Evolutionary conservation across 129 eudicot species (phyloP), one percentile per base, ranked within the genome.

Genomic region (Lonicera japonica): DNA sequence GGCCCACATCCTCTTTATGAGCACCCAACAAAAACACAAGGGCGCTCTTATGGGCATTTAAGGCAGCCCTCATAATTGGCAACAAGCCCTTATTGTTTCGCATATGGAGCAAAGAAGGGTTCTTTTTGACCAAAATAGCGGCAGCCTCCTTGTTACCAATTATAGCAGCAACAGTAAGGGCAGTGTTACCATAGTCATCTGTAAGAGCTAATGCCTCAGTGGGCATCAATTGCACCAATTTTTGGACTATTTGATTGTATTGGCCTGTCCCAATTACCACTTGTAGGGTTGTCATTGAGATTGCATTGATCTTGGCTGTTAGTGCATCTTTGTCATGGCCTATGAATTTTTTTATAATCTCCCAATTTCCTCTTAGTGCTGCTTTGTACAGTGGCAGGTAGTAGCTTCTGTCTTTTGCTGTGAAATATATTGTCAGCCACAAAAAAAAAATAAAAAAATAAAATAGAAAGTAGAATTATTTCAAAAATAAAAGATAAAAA

Each of bases 351-450:
- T 60, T 43, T 25, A 75, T 81, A 21, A 38, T 65, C 11, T 70
- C 72, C 85, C 85, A 75, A 14, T 75, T 71, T 24, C 80, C 85
- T 66, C 62, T 62, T 0, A 80, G 73, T 21, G 81, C 85, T 0
- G 85, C 85, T 63, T 75, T 74, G 57, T 74, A 66, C 14, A 79
- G 61, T 6, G 84, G 74, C 29, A 70, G 63, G 63, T 79, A 70
- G 16, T 24, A 40, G 51, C 16, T 78, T 57, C 56, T 57, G 39
- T 78, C 70, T 1, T 56, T 56, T 25, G 46, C 22, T 54, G 69
- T 29, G 4, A n/a, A n/a, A n/a, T n/a, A n/a, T n/a, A 29, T 29
- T 29, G 36, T 29, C n/a, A n/a, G n/a, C n/a, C n/a, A n/a, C n/a
- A n/a, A n/a, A 29, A 6, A 29, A 29, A 29, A 29, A 29, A 29